A percentile compares a stretch with the other conserved stretches of the same genome.
phyloP scores from a whole-genome alignment of 176 grass and related monocot species.

The Aegilops sharonensis region DNA sequence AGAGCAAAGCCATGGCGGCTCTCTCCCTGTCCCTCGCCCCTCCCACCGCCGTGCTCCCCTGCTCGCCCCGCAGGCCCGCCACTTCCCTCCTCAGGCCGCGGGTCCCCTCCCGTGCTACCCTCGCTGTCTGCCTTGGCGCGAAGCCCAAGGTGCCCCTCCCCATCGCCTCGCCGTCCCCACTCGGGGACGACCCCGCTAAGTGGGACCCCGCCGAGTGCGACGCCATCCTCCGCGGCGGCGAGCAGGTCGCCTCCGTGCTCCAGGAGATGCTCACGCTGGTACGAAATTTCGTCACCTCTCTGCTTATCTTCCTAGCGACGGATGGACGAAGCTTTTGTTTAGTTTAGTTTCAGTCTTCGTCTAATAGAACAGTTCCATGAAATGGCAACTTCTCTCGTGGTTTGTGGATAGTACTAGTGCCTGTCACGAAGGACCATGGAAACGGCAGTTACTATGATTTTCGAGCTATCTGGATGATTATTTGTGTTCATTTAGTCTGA shows the following conservation, averaged over 20 bases:
- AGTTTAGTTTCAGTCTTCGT: not conserved
- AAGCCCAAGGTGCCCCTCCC: conserved; percentile 43
- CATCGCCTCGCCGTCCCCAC: conserved; percentile 33
- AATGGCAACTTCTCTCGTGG: too few species aligned
- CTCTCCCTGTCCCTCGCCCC: conserved; percentile 13
- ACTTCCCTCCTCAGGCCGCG: not conserved
- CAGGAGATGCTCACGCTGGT: conserved; percentile 95
- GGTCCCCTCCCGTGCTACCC: not conserved
- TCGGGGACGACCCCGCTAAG: conserved; percentile 41
- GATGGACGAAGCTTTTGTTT: too few species aligned
- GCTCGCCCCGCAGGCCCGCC: not conserved
- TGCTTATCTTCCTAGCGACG: too few species aligned
- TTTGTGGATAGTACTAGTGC: not conserved
- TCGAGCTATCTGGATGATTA: not conserved
- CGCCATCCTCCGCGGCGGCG: conserved; percentile 80
- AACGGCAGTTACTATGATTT: not conserved
- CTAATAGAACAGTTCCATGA: too few species aligned
- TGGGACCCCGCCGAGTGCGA: conserved; percentile 63
- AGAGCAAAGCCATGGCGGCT: conserved; percentile 36
- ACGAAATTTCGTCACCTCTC: not conserved
- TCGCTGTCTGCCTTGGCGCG: conserved; percentile 21
- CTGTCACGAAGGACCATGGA: not conserved
- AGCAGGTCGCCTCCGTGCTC: conserved; percentile 92
- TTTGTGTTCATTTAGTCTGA: not conserved
- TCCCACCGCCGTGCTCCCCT: not conserved